These are phyloP conservation scores for Erysimum cheiri DNA, from an alignment of 441 rosid species.

Conservation along the genomic window DNA sequence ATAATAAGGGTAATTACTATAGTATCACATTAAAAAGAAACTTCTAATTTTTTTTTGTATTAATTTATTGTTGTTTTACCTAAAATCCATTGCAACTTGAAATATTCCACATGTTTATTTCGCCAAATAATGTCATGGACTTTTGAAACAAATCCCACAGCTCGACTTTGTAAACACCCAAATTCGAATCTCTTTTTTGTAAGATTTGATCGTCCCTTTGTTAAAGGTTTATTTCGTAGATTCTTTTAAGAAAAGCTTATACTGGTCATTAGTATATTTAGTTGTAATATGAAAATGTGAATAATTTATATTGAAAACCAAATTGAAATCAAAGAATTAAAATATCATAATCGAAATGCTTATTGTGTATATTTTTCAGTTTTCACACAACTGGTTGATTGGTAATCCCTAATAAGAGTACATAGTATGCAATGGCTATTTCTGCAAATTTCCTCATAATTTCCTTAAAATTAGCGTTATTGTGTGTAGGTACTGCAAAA, in stretches of 20 bases:
- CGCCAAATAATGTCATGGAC: not conserved
- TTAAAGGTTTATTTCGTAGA: not conserved
- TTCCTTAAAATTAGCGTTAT: not conserved
- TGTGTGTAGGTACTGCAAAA: not conserved
- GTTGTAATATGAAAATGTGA: not conserved
- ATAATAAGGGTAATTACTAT: not conserved
- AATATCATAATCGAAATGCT: not conserved
- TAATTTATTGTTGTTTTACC: not conserved
- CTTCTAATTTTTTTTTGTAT: not conserved
- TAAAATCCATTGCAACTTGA: not conserved
- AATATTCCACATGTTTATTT: not conserved
- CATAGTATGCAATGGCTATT: not conserved
- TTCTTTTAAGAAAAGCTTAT: not conserved
- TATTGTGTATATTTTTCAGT: not conserved
- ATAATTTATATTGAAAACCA: not conserved
- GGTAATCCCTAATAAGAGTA: not conserved
- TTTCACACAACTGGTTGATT: not conserved
- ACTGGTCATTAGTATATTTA: not conserved
- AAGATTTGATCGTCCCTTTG: slow-evolving; percentile 13
- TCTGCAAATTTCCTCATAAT: not conserved
- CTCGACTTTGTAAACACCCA: slow-evolving; percentile 11
- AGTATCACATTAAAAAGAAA: not conserved
- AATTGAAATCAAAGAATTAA: not conserved
- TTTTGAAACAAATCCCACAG: not conserved
- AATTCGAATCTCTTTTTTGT: slow-evolving; percentile 17